A percentile compares a stretch with the other conserved stretches of the same genome.
These are phyloP conservation scores for Chlorella sorokiniana DNA, from an alignment of 139 green algal genomes.

Conservation along the genomic window DNA sequence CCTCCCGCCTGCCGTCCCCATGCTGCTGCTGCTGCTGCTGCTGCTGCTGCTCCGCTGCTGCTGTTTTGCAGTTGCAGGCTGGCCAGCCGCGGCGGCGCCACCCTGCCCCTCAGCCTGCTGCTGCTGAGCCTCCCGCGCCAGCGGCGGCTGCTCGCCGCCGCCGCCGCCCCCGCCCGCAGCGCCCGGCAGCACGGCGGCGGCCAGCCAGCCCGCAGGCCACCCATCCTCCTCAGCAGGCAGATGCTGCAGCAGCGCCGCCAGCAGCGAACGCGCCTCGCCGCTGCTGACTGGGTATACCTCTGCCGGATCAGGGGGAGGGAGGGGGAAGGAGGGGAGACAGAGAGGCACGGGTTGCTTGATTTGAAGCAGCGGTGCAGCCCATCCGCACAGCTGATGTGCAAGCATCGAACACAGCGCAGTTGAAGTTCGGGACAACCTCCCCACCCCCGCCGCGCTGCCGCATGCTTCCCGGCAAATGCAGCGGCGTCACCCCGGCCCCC, in stretches of 20 bases:
- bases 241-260: conserved; percentile 11
- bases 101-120: conserved; percentile 11
- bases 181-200: not conserved
- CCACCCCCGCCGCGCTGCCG: no score
- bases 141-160: not conserved
- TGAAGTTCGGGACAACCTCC: no score
- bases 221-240: not conserved
- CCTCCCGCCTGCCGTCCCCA: not conserved
- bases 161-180: not conserved
- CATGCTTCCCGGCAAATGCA: no score
- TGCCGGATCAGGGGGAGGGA: not conserved
- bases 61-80: not conserved
- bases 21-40: conserved; percentile 1
- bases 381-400: no score
- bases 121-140: not conserved
- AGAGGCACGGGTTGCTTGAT: not conserved
- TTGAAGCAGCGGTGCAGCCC: no score
- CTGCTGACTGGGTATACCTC: not conserved
- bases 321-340: not conserved
- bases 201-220: conserved; percentile 12
- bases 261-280: not conserved
- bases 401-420: no score
- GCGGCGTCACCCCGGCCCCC: no score
- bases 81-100: not conserved
- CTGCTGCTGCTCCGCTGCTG: not conserved